Base-by-base conservation (phyloP, 2,329 filamentous ascomycete genomes). In the Gaeumannomyces tritici region DNA sequence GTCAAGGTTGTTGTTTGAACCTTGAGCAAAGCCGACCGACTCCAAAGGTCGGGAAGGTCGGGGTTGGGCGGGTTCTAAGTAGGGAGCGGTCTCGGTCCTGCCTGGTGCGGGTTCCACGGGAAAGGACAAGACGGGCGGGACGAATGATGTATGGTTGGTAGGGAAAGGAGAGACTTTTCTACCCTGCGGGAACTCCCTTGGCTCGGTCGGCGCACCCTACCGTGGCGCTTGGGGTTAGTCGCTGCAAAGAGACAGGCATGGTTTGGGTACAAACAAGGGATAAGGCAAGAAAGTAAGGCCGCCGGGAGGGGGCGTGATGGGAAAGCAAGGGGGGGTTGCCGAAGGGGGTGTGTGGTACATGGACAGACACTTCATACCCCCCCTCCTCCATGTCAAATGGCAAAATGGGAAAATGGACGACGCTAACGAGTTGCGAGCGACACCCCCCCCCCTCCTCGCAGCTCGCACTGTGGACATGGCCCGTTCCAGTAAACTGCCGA, bases 121-220 rank as follows among this genome's bases (percentile, higher is more conserved):
- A 57, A 57, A 24, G 27, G 28, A 28, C 24, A 57, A 31, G 55
- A 57, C 27, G 27, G 55, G 24, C 11, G 55, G 55, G 11, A 28
- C 26, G 8, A 57, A 29, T 57, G 27, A 57, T 57, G 55, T 33
- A n/a, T n/a, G n/a, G n/a, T n/a, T n/a, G n/a, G n/a, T 57, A 57
- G 55, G 55, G 55, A 55, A 55, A 55, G 54, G 26, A 26, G 55
- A 57, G 55, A 57, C 55, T 57, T 57, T 57, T 57, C 27, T 57
- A 57, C 28, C n/a, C 12, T 31, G 27, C 27, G 55, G 55, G 27
- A 57, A 31, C 27, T 31, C 55, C 55, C 27, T 57, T 31, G 55
- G 21, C 9, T 55, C 54, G 35, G 13, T 55, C 54, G 54, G 54
- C 54, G 54, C 54, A 27, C 54, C 54, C 54, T 55, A 55, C n/a